Base-by-base conservation (phyloP, 2,329 filamentous ascomycete genomes). In the Biscogniauxia mediterranea region DNA sequence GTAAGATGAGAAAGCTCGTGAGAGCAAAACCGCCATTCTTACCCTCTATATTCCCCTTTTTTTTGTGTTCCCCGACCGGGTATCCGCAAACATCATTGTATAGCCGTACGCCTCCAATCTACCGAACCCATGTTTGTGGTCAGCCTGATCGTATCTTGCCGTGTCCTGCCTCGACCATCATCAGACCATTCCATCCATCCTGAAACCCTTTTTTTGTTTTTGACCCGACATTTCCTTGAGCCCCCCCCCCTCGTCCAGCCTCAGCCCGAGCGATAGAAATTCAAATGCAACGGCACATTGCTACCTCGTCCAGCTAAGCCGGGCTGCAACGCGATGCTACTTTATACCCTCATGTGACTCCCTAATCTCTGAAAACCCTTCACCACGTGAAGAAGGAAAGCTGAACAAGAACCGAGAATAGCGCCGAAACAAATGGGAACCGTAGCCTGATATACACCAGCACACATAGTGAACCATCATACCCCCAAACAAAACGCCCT, bases 31-130 rank as follows among this genome's bases (percentile, higher is more conserved):
- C 61, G 52, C 64, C 60, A 66, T 61, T 68, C 59, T 69, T 65
- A 57, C 55, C 59, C 63, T 72, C 68, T 72, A 71, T 69, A 57
- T 64, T 64, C 55, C 60, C 58, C 66, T 67, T 66, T 56, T 32
- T 59, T 64, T 66, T 64, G 59, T 66, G 59, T 66, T 61, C 54
- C 64, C 64, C 63, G 65, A 68, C 67, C 66, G 69, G 70, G 70
- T 71, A 72, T 71, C 63, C 67, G 61, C 61, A 70, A 69, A 66
- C 65, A 67, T 61, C 66, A 66, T 71, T 68, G 63, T 69, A 70
- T 69, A 71, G 60, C 68, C 69, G 60, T 69, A 68, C 68, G 65
- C 67, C 65, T 65, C 68, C 65, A 62, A 65, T 66, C 64, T 65
- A 67, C 64, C 62, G 53, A 64, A 66, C 61, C 65, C 67, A 64